Evolutionary conservation across 257 asterid genomes (phyloP).

Genomic region (Gentiana dahurica): DNA sequence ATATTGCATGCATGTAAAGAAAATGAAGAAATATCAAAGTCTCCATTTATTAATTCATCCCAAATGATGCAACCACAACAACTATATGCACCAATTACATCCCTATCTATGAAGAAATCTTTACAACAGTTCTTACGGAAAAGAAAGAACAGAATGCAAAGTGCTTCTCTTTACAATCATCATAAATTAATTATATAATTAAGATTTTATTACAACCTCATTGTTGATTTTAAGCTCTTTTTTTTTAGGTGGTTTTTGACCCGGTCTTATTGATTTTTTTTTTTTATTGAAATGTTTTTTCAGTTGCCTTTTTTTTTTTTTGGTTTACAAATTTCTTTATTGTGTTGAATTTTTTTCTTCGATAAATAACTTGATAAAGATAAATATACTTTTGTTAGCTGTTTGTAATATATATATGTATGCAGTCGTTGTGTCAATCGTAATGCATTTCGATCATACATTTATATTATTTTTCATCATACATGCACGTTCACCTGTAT

Average conservation of each 20-base stretch:
- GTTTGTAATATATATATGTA: no score
- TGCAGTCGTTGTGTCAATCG: no score
- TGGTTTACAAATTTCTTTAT: no score
- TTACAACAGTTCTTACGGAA: slow-evolving; percentile 20
- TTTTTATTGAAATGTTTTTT: background rate
- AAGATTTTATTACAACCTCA: no score
- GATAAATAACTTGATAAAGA: no score
- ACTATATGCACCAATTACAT: background rate
- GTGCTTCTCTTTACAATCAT: slow-evolving; percentile 11
- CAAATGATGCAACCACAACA: slow-evolving; percentile 8
- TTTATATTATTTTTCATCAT: no score
- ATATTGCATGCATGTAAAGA: slow-evolving; percentile 16
- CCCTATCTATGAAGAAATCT: slow-evolving; percentile 18
- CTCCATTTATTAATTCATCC: background rate
- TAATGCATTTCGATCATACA: no score
- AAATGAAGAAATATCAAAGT: slow-evolving; percentile 1
- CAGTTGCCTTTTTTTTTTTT: no score
- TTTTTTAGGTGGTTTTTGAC: no score
- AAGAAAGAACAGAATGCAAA: slow-evolving; percentile 17
- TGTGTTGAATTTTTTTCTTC: no score
- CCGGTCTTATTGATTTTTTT: background rate
- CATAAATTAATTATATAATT: background rate
- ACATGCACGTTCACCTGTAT: no score
- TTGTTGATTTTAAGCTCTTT: background rate
- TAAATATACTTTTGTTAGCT: no score